Evolutionary conservation across 768 basidiomycete species (phyloP), one percentile per base, ranked within the genome.

Genomic region (Mycena filopes): DNA sequence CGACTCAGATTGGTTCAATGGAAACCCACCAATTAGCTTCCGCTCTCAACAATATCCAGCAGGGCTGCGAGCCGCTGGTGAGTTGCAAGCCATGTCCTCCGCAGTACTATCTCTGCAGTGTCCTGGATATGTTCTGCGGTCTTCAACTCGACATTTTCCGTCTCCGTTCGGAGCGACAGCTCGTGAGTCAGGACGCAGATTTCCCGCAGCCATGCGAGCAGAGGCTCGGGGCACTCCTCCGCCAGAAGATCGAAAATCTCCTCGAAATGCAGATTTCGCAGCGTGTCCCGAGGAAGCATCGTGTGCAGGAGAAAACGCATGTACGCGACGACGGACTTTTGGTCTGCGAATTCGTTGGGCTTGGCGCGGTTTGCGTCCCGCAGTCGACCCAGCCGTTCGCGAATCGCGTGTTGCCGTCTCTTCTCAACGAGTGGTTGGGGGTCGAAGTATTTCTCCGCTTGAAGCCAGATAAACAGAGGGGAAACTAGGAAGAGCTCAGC

Each of bases 391-490:
- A 69, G 55, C 10, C 68, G 59, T 20, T 50, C 64, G 4, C 49
- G 51, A 12, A 69, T 49, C 15, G 59, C 25, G 21, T 47, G 68
- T 33, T 31, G 51, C 28, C 68, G 63, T 60, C 65, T 69, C 38
- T 69, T 65, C 43, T 68, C 67, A 36, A 68, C 41, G 10, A 64
- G 63, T 9, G 68, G 68, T 31, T 54, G 28, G 2, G 68, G 43
- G 42, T 69, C 68, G 31, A 69, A 59, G 33, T 69, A 45, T 20
- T 50, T 51, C 29, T 69, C 68, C n/a, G 62, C n/a, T 23, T 62
- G 33, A 20, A 59, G 58, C 68, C 68, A 69, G 21, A 69, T 62
- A 55, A 69, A 62, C 16, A 65, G 29, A 0, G 64, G 60, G 16
- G 64, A 69, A n/a, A 55, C 68, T 69, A 41, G 20, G 9, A 8